Conservation (phyloP, 2,329 filamentous ascomycete genomes). For the Lizonia empirigonia region DNA sequence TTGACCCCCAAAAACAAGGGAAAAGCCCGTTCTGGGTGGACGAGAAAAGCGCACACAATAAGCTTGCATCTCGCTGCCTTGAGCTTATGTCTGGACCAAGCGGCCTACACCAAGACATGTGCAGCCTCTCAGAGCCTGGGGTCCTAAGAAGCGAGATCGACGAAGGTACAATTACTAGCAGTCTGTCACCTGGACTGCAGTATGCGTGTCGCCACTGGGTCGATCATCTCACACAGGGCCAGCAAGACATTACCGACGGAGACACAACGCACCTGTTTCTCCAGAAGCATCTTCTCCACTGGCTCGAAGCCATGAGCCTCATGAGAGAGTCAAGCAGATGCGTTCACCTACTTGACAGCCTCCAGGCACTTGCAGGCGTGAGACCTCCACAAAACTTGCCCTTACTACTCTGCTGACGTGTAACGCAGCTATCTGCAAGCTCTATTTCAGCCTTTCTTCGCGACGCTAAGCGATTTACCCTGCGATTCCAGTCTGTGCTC, state of each 20-base stretch:
- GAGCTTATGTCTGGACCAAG: slow-evolving; percentile 39
- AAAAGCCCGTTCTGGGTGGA: slow-evolving; percentile 45
- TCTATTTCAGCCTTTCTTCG: slow-evolving; percentile 26
- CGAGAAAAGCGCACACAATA: slow-evolving; percentile 40
- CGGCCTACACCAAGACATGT: slow-evolving; percentile 48
- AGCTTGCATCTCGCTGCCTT: slow-evolving; percentile 46
- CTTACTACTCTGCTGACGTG: neutral
- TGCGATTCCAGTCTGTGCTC: slow-evolving; percentile 30
- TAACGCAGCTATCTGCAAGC: neutral
- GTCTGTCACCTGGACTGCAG: slow-evolving; percentile 23
- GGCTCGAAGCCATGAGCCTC: slow-evolving; percentile 53
- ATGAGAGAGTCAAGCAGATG: slow-evolving; percentile 32
- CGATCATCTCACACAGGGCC: slow-evolving; percentile 24
- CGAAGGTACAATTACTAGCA: slow-evolving; percentile 10
- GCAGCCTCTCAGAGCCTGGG: slow-evolving; percentile 20
- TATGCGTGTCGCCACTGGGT: slow-evolving; percentile 51
- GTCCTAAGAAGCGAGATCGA: slow-evolving; percentile 16
- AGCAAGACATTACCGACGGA: slow-evolving; percentile 24
- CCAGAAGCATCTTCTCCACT: slow-evolving; percentile 49
- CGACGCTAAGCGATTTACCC: slow-evolving; percentile 45
- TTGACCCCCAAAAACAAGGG: slow-evolving; percentile 24
- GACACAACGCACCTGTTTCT: slow-evolving; percentile 46
- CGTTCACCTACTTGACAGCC: slow-evolving; percentile 20
- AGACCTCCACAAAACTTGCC: slow-evolving; percentile 5
- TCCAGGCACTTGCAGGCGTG: slow-evolving; percentile 20